A percentile compares a stretch with the other conserved stretches of the same genome.
These are phyloP conservation scores for Leucosporidium scottii DNA, from an alignment of 768 basidiomycete genomes.

Conservation along the genomic window DNA sequence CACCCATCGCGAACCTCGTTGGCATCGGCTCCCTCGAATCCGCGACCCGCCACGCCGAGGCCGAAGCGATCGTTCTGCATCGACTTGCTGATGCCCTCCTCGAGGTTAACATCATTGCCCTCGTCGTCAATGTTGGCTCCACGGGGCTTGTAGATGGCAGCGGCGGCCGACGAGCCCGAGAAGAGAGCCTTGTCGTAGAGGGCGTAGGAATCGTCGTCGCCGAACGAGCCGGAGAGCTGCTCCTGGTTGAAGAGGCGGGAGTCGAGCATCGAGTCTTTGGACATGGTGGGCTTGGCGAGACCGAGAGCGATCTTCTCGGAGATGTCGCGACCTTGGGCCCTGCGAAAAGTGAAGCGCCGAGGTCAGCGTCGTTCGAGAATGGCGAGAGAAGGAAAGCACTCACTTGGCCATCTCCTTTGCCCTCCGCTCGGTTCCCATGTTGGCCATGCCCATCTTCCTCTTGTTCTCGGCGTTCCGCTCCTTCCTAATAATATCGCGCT, in stretches of 20 bases:
- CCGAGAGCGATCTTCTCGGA: slow-evolving; percentile 98
- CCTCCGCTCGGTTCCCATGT: slow-evolving; percentile 95
- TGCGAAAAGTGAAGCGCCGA: slow-evolving; percentile 16
- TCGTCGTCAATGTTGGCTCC: slow-evolving; percentile 77
- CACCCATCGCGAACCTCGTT: slow-evolving; percentile 52
- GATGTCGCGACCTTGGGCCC: slow-evolving; percentile 94
- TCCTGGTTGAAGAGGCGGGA: slow-evolving; percentile 97
- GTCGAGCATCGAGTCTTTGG: slow-evolving; percentile 96
- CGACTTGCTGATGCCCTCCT: slow-evolving; percentile 84
- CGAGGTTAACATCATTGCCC: slow-evolving; percentile 76
- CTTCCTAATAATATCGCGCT: slow-evolving; percentile 81
- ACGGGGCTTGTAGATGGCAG: slow-evolving; percentile 98
- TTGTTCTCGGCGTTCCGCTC: slow-evolving; percentile 92
- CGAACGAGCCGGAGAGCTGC: slow-evolving; percentile 70
- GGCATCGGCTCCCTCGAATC: slow-evolving; percentile 83
- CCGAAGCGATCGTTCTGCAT: slow-evolving; percentile 90
- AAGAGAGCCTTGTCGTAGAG: slow-evolving; percentile 92
- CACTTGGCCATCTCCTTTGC: slow-evolving; percentile 86
- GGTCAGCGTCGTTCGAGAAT: background rate
- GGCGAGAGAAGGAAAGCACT: slow-evolving; percentile 26
- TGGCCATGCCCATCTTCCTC: slow-evolving; percentile 95
- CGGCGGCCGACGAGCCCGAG: slow-evolving; percentile 89
- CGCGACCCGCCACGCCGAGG: slow-evolving; percentile 65
- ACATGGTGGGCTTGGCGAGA: slow-evolving; percentile 88
- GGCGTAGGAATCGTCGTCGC: slow-evolving; percentile 86